phyloP scores from a whole-genome alignment of 768 basidiomycete species.

The Hirschioporus abietinus region DNA sequence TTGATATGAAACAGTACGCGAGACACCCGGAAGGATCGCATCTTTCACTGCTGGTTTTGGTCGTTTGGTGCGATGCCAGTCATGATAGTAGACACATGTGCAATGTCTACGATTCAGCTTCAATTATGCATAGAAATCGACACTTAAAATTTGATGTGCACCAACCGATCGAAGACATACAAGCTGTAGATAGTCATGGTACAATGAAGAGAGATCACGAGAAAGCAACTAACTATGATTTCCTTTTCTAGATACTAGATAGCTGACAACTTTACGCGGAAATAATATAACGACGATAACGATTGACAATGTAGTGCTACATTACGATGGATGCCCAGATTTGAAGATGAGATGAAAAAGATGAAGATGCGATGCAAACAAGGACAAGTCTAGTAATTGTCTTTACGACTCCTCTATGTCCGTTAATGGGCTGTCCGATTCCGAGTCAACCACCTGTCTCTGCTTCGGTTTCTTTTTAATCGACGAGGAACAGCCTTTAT shows the following conservation, averaged over 20 bases:
- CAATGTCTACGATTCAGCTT: slow-evolving; percentile 61
- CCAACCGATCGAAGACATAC: slow-evolving; percentile 89
- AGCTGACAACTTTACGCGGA: neutral
- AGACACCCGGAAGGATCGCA: slow-evolving; percentile 74
- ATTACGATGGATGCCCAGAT: neutral
- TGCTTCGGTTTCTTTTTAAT: neutral
- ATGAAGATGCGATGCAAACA: neutral
- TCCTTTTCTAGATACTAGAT: neutral
- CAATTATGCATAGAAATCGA: slow-evolving; percentile 11
- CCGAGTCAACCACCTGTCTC: neutral
- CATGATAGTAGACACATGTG: slow-evolving; percentile 90
- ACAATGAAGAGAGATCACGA: neutral
- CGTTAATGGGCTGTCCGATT: neutral
- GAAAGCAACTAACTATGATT: neutral
- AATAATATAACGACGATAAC: neutral
- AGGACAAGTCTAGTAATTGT: neutral
- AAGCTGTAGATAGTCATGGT: slow-evolving; percentile 86
- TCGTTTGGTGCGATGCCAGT: slow-evolving; percentile 81
- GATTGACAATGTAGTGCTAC: neutral
- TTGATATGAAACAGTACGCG: slow-evolving; percentile 51
- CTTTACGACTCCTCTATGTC: neutral
- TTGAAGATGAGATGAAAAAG: neutral
- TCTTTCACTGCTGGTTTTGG: slow-evolving; percentile 64
- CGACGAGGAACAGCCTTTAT: neutral
- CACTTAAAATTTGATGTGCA: slow-evolving; percentile 9